A percentile compares a stretch with the other conserved stretches of the same genome.
These are phyloP conservation scores for Corallochytrium limacisporum DNA, from an alignment of 78 protist species.

Conservation along the genomic window DNA sequence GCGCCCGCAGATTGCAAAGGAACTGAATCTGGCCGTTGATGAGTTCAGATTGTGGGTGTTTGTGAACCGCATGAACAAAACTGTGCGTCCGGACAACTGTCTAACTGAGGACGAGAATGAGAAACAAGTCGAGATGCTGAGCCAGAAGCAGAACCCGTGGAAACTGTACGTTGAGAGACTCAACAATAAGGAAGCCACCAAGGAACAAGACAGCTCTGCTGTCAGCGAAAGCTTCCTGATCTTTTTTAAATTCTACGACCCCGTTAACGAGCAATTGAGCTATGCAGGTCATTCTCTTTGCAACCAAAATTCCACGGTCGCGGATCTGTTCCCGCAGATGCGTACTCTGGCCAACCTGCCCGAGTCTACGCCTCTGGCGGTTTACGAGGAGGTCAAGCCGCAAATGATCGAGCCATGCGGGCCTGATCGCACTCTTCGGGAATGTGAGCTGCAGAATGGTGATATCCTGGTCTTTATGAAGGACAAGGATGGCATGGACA, in stretches of 20 bases:
- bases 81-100: neutral
- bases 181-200: neutral
- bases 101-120: neutral
- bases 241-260: neutral
- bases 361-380: neutral
- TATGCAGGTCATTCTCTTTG: neutral
- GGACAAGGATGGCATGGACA: too few relatives aligned
- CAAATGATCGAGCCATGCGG: neutral
- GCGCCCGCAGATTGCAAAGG: neutral
- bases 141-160: neutral
- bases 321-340: neutral
- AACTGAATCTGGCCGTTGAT: neutral
- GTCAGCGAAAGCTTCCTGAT: neutral
- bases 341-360: neutral
- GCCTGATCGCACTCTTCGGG: neutral
- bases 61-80: neutral
- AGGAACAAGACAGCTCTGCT: neutral
- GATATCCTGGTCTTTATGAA: neutral
- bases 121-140: neutral
- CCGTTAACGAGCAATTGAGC: neutral
- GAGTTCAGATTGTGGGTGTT: neutral
- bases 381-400: constrained; percentile 1
- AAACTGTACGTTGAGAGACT: neutral
- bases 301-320: neutral
- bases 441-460: neutral